A percentile compares a stretch with the other conserved stretches of the same genome.
phyloP scores from a whole-genome alignment of 352 stramenopile genomes.

The Albugo candida region DNA sequence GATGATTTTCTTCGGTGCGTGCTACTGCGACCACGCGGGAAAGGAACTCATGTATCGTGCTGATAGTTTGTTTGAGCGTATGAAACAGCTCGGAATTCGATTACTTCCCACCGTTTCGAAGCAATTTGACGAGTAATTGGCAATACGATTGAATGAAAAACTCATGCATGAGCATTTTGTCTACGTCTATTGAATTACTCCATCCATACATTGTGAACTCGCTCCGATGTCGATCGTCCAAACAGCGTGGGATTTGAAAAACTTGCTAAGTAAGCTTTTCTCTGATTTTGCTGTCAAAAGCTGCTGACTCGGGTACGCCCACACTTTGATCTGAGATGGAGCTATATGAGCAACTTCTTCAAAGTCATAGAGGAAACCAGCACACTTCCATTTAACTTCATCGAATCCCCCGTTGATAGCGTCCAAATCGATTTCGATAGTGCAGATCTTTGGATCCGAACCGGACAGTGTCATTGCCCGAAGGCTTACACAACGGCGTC shows the following conservation, averaged over 20 bases:
- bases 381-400: slow-evolving; percentile 76
- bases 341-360: slow-evolving; percentile 62
- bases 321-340: slow-evolving; percentile 60
- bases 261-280: slow-evolving; percentile 40
- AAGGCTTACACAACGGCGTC: slow-evolving; percentile 18
- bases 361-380: slow-evolving; percentile 61
- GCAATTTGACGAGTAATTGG: too few species aligned
- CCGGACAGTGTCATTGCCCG: too few species aligned
- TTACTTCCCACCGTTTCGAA: too few species aligned
- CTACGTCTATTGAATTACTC: too few species aligned
- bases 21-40: too few species aligned
- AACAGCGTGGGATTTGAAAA: slow-evolving; percentile 52
- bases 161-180: too few species aligned
- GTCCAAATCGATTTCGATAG: slow-evolving; percentile 67
- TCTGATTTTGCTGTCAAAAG: slow-evolving; percentile 40
- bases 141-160: too few species aligned
- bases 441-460: slow-evolving; percentile 42
- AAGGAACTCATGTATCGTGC: too few species aligned
- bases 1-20: too few species aligned
- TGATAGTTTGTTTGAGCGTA: too few species aligned
- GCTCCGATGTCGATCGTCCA: slow-evolving; percentile 73
- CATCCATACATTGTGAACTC: too few species aligned
- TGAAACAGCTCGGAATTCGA: too few species aligned
- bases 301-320: slow-evolving; percentile 51
- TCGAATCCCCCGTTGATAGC: slow-evolving; percentile 64